Evolutionary conservation across 208 protist genomes (phyloP).

Genomic region (Leishmania turanica): DNA sequence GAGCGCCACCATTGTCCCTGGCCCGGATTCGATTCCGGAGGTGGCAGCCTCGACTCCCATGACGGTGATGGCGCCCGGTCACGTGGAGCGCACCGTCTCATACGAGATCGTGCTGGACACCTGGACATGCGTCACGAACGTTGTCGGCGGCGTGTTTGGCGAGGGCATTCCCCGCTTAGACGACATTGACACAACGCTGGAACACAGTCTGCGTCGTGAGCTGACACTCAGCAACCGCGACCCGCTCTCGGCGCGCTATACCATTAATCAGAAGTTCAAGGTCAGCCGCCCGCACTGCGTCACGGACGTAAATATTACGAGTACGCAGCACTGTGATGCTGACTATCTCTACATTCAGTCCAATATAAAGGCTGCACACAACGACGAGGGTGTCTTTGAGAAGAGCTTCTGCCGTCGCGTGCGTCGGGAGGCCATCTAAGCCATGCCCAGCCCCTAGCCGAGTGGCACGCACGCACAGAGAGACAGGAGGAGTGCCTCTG

Average conservation of each 20-base stretch:
- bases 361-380: slow-evolving; percentile 40
- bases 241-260: slow-evolving; percentile 60
- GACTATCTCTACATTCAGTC: slow-evolving; percentile 54
- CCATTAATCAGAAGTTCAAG: slow-evolving; percentile 54
- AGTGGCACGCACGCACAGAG: not conserved
- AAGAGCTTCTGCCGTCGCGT: slow-evolving; percentile 53
- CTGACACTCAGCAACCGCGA: slow-evolving; percentile 60
- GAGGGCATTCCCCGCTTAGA: slow-evolving; percentile 67
- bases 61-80: slow-evolving; percentile 34
- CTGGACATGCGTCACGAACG: slow-evolving; percentile 60
- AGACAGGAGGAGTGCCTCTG: not conserved
- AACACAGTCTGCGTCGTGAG: slow-evolving; percentile 65
- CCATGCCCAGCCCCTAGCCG: not conserved
- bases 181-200: slow-evolving; percentile 63
- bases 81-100: slow-evolving; percentile 43
- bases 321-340: slow-evolving; percentile 39
- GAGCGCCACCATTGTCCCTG: slow-evolving; percentile 11
- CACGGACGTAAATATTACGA: slow-evolving; percentile 51
- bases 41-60: slow-evolving; percentile 46
- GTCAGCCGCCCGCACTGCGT: slow-evolving; percentile 44
- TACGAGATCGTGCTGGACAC: slow-evolving; percentile 57
- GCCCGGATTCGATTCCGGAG: slow-evolving; percentile 44
- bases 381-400: slow-evolving; percentile 50
- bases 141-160: slow-evolving; percentile 66
- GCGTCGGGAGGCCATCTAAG: slow-evolving; percentile 46